These are phyloP conservation scores for Rugonectria rugulosa DNA, from an alignment of 2,329 filamentous ascomycete genomes.

Conservation along the genomic window DNA sequence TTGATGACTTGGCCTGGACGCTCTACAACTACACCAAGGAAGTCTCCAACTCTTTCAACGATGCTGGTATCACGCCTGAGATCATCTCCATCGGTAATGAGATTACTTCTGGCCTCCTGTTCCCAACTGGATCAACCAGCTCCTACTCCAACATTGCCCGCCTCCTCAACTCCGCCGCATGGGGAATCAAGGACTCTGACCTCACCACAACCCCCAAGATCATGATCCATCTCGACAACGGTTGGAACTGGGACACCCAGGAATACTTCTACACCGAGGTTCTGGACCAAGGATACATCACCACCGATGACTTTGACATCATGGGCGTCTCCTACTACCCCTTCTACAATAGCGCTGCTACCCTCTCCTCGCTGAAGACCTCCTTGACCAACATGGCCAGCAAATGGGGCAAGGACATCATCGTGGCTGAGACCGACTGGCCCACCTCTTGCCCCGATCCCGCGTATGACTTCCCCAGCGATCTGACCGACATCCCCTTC, in stretches of 20 bases:
- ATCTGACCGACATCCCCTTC: constrained; percentile 67
- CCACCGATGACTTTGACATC: constrained; percentile 68
- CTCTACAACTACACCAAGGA: constrained; percentile 74
- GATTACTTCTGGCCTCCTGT: constrained; percentile 72
- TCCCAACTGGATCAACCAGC: constrained; percentile 63
- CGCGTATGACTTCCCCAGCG: constrained; percentile 64
- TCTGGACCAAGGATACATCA: constrained; percentile 58
- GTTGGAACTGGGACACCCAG: constrained; percentile 75
- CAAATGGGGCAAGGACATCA: constrained; percentile 69
- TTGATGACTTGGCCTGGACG: constrained; percentile 65
- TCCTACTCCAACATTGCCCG: constrained; percentile 67
- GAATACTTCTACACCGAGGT: constrained; percentile 70
- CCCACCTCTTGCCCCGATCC: constrained; percentile 69
- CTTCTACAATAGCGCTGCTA: constrained; percentile 69
- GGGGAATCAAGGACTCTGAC: constrained; percentile 69
- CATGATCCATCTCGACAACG: constrained; percentile 78
- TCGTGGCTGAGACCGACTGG: constrained; percentile 78
- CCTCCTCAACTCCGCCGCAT: constrained; percentile 69
- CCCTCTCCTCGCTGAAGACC: constrained; percentile 62
- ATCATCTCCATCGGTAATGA: constrained; percentile 79
- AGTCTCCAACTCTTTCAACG: constrained; percentile 67
- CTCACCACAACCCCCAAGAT: constrained; percentile 68
- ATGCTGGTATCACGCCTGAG: constrained; percentile 60
- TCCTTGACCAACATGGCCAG: constrained; percentile 66
- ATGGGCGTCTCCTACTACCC: constrained; percentile 80